A percentile compares a stretch with the other conserved stretches of the same genome.
phyloP scores from a whole-genome alignment of 805 yeast species.

The Saccharomycopsis malanga region DNA sequence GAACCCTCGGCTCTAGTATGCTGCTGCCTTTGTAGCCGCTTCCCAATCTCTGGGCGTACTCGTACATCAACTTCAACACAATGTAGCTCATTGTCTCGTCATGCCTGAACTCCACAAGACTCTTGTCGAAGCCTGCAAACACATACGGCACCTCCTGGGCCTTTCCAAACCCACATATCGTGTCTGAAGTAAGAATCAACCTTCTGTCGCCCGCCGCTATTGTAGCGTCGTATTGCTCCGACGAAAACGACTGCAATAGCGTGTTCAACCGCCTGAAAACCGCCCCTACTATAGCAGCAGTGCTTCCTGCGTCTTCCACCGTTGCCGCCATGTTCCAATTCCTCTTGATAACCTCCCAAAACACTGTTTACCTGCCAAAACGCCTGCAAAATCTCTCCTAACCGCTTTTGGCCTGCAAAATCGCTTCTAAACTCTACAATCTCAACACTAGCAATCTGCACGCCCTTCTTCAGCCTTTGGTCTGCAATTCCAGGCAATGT shows the following conservation, averaged over 20 bases:
- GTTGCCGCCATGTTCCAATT: too few species aligned
- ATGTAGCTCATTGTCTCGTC: not conserved
- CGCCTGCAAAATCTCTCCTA: too few species aligned
- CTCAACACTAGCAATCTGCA: too few species aligned
- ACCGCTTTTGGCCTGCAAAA: too few species aligned
- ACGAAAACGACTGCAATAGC: not conserved
- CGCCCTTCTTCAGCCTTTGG: too few species aligned
- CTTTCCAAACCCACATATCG: constrained; percentile 1
- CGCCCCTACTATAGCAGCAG: not conserved
- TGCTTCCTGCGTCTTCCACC: too few species aligned
- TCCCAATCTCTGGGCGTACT: not conserved
- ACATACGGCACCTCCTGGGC: not conserved
- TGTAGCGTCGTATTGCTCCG: not conserved
- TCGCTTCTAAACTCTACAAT: too few species aligned
- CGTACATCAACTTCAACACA: not conserved
- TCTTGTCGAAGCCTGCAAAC: not conserved
- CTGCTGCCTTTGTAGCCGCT: not conserved
- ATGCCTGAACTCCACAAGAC: not conserved
- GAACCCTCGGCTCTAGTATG: not conserved
- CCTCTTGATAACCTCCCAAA: too few species aligned
- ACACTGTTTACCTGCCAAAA: too few species aligned
- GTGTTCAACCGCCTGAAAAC: not conserved
- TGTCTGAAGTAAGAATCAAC: not conserved
- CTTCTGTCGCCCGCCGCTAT: not conserved
- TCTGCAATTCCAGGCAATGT: too few species aligned